A percentile compares a stretch with the other conserved stretches of the same genome.
Conservation (phyloP, 768 basidiomycete species). For the Leucosporidium creatinivorum region DNA sequence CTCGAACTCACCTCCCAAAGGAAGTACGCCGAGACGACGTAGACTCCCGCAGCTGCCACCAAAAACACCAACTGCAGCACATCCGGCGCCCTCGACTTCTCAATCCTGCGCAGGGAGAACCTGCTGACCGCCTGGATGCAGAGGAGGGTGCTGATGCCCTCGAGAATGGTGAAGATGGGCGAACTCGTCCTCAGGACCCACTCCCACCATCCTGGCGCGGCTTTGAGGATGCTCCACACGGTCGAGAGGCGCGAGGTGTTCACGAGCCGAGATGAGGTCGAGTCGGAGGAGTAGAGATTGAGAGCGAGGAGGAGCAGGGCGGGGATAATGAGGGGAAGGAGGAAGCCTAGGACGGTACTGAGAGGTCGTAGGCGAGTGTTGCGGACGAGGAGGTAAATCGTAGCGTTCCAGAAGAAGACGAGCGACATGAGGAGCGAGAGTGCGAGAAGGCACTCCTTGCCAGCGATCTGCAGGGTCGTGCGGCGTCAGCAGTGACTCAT, state of each 20-base stretch:
- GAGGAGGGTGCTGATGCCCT: slow-evolving; percentile 34
- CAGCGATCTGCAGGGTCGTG: slow-evolving; percentile 28
- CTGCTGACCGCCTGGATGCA: slow-evolving; percentile 26
- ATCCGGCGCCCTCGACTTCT: slow-evolving; percentile 17
- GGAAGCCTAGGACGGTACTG: slow-evolving; percentile 11
- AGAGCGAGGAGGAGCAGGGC: slow-evolving; percentile 35
- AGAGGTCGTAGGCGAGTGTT: slow-evolving; percentile 32
- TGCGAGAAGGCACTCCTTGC: slow-evolving; percentile 31
- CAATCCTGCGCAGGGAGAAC: slow-evolving; percentile 31
- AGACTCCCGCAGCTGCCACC: slow-evolving; percentile 21
- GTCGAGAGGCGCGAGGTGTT: background rate
- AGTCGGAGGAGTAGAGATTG: slow-evolving; percentile 39
- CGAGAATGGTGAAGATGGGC: slow-evolving; percentile 37
- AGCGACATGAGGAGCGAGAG: slow-evolving; percentile 34
- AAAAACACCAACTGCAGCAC: slow-evolving; percentile 30
- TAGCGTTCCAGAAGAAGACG: slow-evolving; percentile 21
- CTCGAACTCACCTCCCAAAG: slow-evolving; percentile 21
- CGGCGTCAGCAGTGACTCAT: background rate
- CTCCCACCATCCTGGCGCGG: slow-evolving; percentile 31
- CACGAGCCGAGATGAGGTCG: slow-evolving; percentile 34
- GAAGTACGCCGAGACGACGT: slow-evolving; percentile 33
- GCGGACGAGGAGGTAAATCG: slow-evolving; percentile 22
- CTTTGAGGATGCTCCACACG: background rate
- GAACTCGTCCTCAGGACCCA: slow-evolving; percentile 23
- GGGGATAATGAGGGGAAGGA: slow-evolving; percentile 33